Percentiles rank a stretch among this genome's conserved stretches.
These are phyloP conservation scores for Vachellia pachyceras DNA, from an alignment of 306 rosid genomes.

Conservation along the genomic window DNA sequence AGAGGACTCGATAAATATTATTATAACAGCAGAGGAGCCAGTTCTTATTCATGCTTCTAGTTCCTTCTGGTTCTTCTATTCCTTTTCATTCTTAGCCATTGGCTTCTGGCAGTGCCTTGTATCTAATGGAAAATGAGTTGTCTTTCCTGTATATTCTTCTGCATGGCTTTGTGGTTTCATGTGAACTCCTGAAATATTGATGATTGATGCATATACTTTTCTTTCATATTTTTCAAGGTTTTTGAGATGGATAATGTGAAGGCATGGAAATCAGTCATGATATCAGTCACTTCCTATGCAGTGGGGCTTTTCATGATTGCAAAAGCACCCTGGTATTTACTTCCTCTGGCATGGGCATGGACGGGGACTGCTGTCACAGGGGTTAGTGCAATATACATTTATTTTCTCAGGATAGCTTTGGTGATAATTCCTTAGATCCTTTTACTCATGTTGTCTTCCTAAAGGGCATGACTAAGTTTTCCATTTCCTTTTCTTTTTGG, in stretches of 20 bases:
- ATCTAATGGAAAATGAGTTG: not conserved
- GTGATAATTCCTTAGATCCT: not conserved
- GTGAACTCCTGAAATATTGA: slow-evolving; percentile 5
- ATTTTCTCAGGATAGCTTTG: slow-evolving; percentile 23
- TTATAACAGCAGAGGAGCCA: not conserved
- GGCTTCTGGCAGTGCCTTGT: not conserved
- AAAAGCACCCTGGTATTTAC: slow-evolving; percentile 96
- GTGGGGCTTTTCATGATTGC: slow-evolving; percentile 83
- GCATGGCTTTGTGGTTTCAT: not conserved
- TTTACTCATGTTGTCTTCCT: slow-evolving; percentile 1
- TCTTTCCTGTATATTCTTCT: slow-evolving; percentile 12
- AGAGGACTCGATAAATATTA: not conserved
- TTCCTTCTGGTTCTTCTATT: not conserved
- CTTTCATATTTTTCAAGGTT: slow-evolving; percentile 53
- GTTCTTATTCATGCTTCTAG: not conserved
- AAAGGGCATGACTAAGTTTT: slow-evolving; percentile 4
- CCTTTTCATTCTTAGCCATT: not conserved
- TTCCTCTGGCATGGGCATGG: slow-evolving; percentile 99
- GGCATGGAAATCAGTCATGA: slow-evolving; percentile 86
- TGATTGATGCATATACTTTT: slow-evolving; percentile 12
- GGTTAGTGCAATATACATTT: slow-evolving; percentile 63
- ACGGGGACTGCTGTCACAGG: slow-evolving; percentile 97
- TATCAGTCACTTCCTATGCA: slow-evolving; percentile 83
- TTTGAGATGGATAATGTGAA: slow-evolving; percentile 82
- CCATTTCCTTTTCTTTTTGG: slow-evolving; percentile 44